Base-by-base conservation (phyloP, 2,329 filamentous ascomycete species). In the Sporothrix globosa region DNA sequence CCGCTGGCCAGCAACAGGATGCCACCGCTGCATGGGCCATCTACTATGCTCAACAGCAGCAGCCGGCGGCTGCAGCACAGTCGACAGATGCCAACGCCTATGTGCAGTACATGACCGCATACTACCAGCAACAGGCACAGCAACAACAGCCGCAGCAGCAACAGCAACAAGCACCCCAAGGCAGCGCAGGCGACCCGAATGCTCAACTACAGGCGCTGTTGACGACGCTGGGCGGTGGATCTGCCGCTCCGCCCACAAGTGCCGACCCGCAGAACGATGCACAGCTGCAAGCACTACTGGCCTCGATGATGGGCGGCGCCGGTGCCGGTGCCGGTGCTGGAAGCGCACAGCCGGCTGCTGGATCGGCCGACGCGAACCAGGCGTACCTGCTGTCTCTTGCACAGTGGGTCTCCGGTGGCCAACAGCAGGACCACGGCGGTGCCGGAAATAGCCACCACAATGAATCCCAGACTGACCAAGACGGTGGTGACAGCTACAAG, bases 1-100 rank as follows among this genome's bases (percentile, higher is more conserved):
- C 73, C 4, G 21, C 76, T 76, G 58, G 67, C 71, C 69, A 75
- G 54, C 52, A 73, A 4, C 71, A 74, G n/a, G 77, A 79, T 50
- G 74, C 81, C 39, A 74, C 76, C 46, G 73, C 76, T 19, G 75
- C 80, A 11, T 82, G 81, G 80, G 78, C 79, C 1, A 78, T 79
- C 4, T 82, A 82, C 65, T 83, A 81, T 72, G 79, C 81, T 3
- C 81, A 69, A 17, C 54, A 73, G 70, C 69, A 71, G 50, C 70
- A 74, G 63, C 74, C 70, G 68, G 74, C 72, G 44, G 75, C 73
- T 68, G 67, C 44, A 4, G 67, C 44, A 4, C 66, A 68, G 60
- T 24, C 39, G 72, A 72, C 73, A 19, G 73, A 74, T 9, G 76
- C 76, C 71, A 76, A 74, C 44, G 73, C 70, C 9, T 76, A 78